phyloP scores from a whole-genome alignment of 1,284 basidiomycete species.

The Microbotryomycetes sp. region DNA sequence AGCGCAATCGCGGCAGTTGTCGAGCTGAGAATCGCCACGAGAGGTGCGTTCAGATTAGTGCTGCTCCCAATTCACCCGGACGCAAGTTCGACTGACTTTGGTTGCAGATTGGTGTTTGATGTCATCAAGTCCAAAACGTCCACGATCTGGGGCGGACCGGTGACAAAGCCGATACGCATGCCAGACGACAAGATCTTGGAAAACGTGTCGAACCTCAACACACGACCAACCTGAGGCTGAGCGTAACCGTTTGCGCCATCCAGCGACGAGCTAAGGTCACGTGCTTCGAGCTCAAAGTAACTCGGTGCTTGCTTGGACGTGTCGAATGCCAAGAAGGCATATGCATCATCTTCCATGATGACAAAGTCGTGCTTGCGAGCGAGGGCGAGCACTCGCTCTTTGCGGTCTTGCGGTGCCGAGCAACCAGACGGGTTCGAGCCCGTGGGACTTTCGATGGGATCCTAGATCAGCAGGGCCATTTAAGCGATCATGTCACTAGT shows the following conservation, averaged over 20 bases:
- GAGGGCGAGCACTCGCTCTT: slow-evolving; percentile 67
- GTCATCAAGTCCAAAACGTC: slow-evolving; percentile 65
- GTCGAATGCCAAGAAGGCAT: slow-evolving; percentile 59
- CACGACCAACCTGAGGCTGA: slow-evolving; percentile 52
- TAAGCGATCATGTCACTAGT: not conserved
- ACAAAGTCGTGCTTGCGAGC: slow-evolving; percentile 69
- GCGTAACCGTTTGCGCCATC: slow-evolving; percentile 27
- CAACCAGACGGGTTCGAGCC: slow-evolving; percentile 68
- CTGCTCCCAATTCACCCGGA: no score
- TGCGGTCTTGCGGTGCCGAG: slow-evolving; percentile 64
- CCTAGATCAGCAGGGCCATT: not conserved
- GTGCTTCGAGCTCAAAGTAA: slow-evolving; percentile 67
- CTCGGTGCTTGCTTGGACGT: slow-evolving; percentile 53
- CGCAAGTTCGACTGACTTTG: slow-evolving; percentile 35
- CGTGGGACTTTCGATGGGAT: slow-evolving; percentile 32
- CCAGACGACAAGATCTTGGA: slow-evolving; percentile 63
- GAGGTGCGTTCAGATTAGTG: not conserved
- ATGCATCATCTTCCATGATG: slow-evolving; percentile 82
- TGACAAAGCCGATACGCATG: slow-evolving; percentile 61
- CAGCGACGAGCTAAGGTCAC: slow-evolving; percentile 18
- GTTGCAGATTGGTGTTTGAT: slow-evolving; percentile 67
- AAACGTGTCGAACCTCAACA: slow-evolving; percentile 77
- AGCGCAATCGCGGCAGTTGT: slow-evolving; percentile 69
- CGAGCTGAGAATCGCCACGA: slow-evolving; percentile 44
- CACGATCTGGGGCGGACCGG: slow-evolving; percentile 67